Evolutionary conservation across 345 rosid species (phyloP).

Genomic region (Arabidopsis suecica): DNA sequence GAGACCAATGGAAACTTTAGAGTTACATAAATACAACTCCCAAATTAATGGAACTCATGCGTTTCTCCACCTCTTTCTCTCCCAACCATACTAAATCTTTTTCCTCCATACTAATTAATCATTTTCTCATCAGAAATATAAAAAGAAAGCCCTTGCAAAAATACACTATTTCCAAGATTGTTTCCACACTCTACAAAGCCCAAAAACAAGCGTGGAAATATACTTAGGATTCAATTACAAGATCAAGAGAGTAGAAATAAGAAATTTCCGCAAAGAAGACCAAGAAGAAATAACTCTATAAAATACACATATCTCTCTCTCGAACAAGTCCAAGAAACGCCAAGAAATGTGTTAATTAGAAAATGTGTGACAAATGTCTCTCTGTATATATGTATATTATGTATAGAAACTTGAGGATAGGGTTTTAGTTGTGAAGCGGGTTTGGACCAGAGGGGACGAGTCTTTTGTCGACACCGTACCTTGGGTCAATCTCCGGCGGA

Average conservation of each 20-base stretch:
- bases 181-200: slow-evolving; percentile 36
- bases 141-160: background rate
- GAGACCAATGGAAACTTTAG: background rate
- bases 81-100: slow-evolving; percentile 30
- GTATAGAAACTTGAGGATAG: slow-evolving; percentile 14
- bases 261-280: slow-evolving; percentile 8
- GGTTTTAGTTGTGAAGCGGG: slow-evolving; percentile 74
- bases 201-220: slow-evolving; percentile 45
- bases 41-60: slow-evolving; percentile 45
- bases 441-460: slow-evolving; percentile 93
- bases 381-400: slow-evolving; percentile 13
- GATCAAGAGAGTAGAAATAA: slow-evolving; percentile 23
- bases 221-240: slow-evolving; percentile 11
- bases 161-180: slow-evolving; percentile 42
- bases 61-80: slow-evolving; percentile 37
- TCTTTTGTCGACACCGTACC: slow-evolving; percentile 80
- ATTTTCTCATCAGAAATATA: slow-evolving; percentile 4
- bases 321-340: slow-evolving; percentile 8
- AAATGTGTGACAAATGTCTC: slow-evolving; percentile 7
- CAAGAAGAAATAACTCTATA: background rate
- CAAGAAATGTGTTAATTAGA: slow-evolving; percentile 12
- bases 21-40: slow-evolving; percentile 37
- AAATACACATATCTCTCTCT: background rate
- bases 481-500: slow-evolving; percentile 68
- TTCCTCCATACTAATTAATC: background rate